Base-by-base conservation (phyloP, 306 rosid genomes). In the Betula pendula region DNA sequence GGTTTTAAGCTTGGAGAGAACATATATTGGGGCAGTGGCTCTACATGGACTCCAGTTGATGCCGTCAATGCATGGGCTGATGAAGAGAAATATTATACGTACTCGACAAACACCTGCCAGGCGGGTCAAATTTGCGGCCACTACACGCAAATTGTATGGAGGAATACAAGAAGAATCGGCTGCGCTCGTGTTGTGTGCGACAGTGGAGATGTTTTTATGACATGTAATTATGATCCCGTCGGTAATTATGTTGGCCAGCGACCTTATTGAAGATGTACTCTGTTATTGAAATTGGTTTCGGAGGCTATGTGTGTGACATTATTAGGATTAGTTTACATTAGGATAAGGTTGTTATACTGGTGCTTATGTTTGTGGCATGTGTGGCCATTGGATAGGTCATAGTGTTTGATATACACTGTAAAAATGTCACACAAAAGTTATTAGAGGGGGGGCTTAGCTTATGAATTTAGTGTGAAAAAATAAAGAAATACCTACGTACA, bases 91-190 rank as follows among this genome's bases (percentile, higher is more conserved):
- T 91, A 88, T 67, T 93, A 93, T 42, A 81, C 87, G 0, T 93
- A 93, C n/a, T 60, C 17, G 2, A 88, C 88, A 0, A 93, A 91
- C 17, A 33, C 79, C 0, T 93, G 98, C 63, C 89, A 69, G 31
- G 77, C 70, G 0, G 98, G 89, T 2, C 90, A 91, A 29, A 89
- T 93, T 92, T 93, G 98, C 52, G 98, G 98, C 6, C 98, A 93
- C 75, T 93, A 89, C 68, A 93, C 98, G 40, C 98, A 93, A 52
- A 88, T 93, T 0, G 98, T 93, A 78, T 93, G 98, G 98, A 82
- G 84, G 74, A 85, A 16, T 50, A 93, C 96, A 0, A 79, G 81
- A 22, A 89, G 91, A 38, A 68, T 93, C 49, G 98, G 95, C 4
- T 93, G 98, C 74, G 96, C 93, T 12, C 70, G 98, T 8, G 90